Base-by-base conservation (phyloP, 2,329 filamentous ascomycete genomes). In the Fonsecaea nubica region DNA sequence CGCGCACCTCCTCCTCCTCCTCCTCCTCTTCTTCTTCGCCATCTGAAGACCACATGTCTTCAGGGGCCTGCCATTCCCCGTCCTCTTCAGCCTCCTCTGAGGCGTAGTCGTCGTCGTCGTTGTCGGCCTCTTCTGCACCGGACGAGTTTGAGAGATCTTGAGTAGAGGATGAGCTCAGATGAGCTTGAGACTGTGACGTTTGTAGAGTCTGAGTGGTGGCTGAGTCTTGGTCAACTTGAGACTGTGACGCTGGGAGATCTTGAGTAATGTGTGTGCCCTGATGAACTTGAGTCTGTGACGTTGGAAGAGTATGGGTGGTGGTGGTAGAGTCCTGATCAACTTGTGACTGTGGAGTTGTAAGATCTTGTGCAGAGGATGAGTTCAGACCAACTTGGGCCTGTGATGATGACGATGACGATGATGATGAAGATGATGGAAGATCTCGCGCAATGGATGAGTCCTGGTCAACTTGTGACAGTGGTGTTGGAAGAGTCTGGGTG, bases 11-110 rank as follows among this genome's bases (percentile, higher is more conserved):
- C 4, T 35, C 53, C 13, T 58, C 62, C 15, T 62, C 36, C 12
- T 59, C 58, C 9, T 57, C 55, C 7, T 66, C 50, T 15, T 57
- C 55, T 3, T 66, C 50, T 15, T 57, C 63, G 18, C 18, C 55
- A 15, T 10, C 33, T n/a, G 38, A 60, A 35, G 38, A 60, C 50
- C 32, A 21, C 35, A 33, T 4, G 52, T 55, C 33, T 35, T 33
- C 52, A 15, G 30, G 30, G 12, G 52, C 40, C 30, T 56, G 63
- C 33, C 36, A 25, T 42, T 38, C 38, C 40, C 57, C 21, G 32
- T 25, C 45, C 18, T 50, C 45, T 25, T 50, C 45, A 50, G 18
- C 45, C 45, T 50, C 52, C 52, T n/a, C 52, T 35, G 33, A 36
- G 30, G 52, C 52, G 25, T 25, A 55, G 10, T 30, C 18, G 52